Evolutionary conservation across 352 stramenopile genomes (phyloP), one percentile per base, ranked within the genome.

Genomic region (Phytopythium boreale): DNA sequence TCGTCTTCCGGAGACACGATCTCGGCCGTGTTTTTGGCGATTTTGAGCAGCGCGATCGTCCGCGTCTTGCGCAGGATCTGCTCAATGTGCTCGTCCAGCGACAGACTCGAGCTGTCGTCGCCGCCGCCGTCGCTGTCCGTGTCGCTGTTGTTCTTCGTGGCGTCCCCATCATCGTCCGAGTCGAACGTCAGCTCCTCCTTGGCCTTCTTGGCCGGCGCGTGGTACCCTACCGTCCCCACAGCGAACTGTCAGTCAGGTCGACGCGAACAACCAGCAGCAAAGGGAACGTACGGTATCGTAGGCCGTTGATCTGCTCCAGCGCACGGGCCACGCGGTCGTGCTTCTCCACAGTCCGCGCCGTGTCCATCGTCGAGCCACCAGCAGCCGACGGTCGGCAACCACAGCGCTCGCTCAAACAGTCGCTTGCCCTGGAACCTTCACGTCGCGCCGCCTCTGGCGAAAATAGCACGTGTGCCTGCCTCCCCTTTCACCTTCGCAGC

Each of bases 1-100:
- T 76, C 79, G 15, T 86, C 77, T 4, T 79, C 84, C 1, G 76
- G 68, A 1, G 56, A 19, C 10, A 90, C 62, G 27, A 86, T 71
- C 31, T 82, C 69, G 7, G 77, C 83, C n/a, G 83, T 89, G 61
- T 90, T 89, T 58, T 88, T 89, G 50, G 79, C 83, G 39, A 90
- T 88, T 51, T 88, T 88, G 47, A 90, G 70, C 63, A 92, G 69
- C 24, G 83, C 81, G 26, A 92, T 66, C 19, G 79, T 88, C 24
- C 80, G 81, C 14, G 83, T 90, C 53, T 79, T 84, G 27, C 74
- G 67, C 62, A 90, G 67, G 60, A 92, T 80, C 36, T 76, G 72
- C 51, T 90, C 81, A 46, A 90, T 90, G 55, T 90, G 83, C 17
- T 89, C 77, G 59, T 92, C 80, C 22, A 92, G 61, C 14, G 80